Evolutionary conservation across 2,329 filamentous ascomycete genomes (phyloP).

Genomic region (Clonostachys chloroleuca): DNA sequence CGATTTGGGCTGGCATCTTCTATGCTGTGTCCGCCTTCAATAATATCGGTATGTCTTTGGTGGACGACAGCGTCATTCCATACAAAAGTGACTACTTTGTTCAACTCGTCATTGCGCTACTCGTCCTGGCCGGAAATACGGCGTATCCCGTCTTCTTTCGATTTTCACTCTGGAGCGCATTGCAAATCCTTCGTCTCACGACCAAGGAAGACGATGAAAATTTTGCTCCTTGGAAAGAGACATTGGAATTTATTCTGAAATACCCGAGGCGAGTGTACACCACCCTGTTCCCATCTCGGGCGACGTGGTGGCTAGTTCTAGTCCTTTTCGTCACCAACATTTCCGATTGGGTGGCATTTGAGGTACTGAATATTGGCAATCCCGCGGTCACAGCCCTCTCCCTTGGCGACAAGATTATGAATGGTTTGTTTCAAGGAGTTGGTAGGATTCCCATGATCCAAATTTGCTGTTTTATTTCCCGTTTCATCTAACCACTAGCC

Average conservation of each 20-base stretch:
- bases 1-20: slow-evolving; percentile 67
- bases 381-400: slow-evolving; percentile 46
- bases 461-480: neutral
- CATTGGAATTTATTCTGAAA: slow-evolving; percentile 47
- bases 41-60: slow-evolving; percentile 65
- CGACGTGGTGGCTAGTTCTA: slow-evolving; percentile 63
- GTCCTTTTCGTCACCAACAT: slow-evolving; percentile 57
- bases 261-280: slow-evolving; percentile 57
- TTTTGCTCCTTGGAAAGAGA: slow-evolving; percentile 35
- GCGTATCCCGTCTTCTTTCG: slow-evolving; percentile 61
- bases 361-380: slow-evolving; percentile 62
- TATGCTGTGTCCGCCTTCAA: slow-evolving; percentile 66
- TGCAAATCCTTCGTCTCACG: slow-evolving; percentile 30
- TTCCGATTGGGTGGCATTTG: slow-evolving; percentile 62
- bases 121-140: slow-evolving; percentile 63
- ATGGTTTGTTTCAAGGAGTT: slow-evolving; percentile 61
- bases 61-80: slow-evolving; percentile 62
- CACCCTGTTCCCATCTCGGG: slow-evolving; percentile 57
- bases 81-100: slow-evolving; percentile 50
- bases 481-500: neutral
- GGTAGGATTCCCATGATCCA: slow-evolving; percentile 26
- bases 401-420: slow-evolving; percentile 48
- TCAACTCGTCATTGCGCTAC: slow-evolving; percentile 45
- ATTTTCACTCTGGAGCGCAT: slow-evolving; percentile 49
- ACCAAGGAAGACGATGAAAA: slow-evolving; percentile 23